phyloP scores from a whole-genome alignment of 208 protist species.

The Hexamita inflata region DNA sequence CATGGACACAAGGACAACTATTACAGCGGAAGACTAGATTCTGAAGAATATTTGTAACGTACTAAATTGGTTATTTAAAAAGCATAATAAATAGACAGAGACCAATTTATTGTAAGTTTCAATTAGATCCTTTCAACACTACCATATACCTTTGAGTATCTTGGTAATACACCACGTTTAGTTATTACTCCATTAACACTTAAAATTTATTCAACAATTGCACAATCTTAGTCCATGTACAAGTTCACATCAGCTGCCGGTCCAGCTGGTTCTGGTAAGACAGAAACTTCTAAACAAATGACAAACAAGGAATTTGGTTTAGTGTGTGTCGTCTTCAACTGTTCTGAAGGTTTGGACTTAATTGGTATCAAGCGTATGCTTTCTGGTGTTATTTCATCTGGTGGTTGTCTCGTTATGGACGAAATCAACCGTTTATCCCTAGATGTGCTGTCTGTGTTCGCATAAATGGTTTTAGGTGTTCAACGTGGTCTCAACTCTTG shows the following conservation, averaged over 20 bases:
- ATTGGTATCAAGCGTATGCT: constrained; percentile 86
- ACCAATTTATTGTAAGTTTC: no score
- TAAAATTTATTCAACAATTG: constrained; percentile 90
- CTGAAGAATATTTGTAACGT: no score
- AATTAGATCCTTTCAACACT: no score
- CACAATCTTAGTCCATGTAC: constrained; percentile 77
- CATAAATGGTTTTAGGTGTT: constrained; percentile 85
- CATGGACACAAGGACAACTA: no score
- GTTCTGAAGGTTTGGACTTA: constrained; percentile 73
- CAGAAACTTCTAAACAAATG: constrained; percentile 92
- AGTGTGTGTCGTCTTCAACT: constrained; percentile 93
- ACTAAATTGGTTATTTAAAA: no score
- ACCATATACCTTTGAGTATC: no score
- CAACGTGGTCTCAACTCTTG: no score
- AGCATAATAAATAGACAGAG: no score
- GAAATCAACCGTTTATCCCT: constrained; percentile 71
- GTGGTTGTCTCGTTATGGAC: constrained; percentile 83
- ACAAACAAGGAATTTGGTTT: constrained; percentile 81
- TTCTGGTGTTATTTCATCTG: constrained; percentile 74
- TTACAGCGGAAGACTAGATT: no score
- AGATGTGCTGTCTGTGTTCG: constrained; percentile 88
- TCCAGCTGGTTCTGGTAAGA: constrained; percentile 84
- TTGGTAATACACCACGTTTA: constrained; percentile 78
- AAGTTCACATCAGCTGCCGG: constrained; percentile 80
- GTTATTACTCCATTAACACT: constrained; percentile 96